Evolutionary conservation across 2,329 filamentous ascomycete genomes (phyloP).

Genomic region (Aspergillus pseudoterreus): DNA sequence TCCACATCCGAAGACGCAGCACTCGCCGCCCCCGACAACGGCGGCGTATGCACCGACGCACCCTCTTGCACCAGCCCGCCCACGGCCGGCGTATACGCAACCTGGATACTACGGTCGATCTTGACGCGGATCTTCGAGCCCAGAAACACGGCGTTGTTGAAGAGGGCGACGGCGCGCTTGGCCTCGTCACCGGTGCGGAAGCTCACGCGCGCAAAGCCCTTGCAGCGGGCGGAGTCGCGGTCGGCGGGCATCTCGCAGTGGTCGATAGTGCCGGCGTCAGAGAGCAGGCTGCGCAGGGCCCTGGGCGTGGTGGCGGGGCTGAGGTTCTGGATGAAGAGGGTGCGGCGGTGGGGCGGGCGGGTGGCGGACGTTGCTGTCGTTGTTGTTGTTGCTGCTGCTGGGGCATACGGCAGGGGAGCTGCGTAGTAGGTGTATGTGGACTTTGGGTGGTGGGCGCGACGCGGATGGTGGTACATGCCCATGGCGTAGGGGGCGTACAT

Average conservation of each 20-base stretch:
- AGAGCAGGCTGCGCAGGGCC: conserved; percentile 28
- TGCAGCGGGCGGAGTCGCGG: conserved; percentile 17
- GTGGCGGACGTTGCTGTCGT: conserved; percentile 9
- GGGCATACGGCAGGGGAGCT: neutral
- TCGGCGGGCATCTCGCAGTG: conserved; percentile 29
- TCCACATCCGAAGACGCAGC: neutral
- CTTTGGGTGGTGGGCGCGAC: conserved; percentile 5
- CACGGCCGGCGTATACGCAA: neutral
- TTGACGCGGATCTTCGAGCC: conserved; percentile 32
- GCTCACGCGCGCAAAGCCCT: conserved; percentile 26
- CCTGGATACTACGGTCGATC: conserved; percentile 23
- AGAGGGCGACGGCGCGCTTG: conserved; percentile 28
- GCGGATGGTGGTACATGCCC: conserved; percentile 2
- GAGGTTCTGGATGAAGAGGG: conserved; percentile 28
- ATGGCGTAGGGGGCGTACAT: neutral
- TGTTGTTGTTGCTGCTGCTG: conserved; percentile 3
- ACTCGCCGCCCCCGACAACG: neutral
- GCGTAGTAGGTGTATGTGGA: neutral
- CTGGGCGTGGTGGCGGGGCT: conserved; percentile 23
- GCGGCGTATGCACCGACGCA: neutral
- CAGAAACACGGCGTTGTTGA: conserved; percentile 32
- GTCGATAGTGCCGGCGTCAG: conserved; percentile 26
- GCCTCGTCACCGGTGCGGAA: conserved; percentile 35
- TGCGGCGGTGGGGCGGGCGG: conserved; percentile 13
- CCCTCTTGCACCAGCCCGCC: neutral